Conservation (phyloP, 768 basidiomycete species). For the Leccinum boreale region DNA sequence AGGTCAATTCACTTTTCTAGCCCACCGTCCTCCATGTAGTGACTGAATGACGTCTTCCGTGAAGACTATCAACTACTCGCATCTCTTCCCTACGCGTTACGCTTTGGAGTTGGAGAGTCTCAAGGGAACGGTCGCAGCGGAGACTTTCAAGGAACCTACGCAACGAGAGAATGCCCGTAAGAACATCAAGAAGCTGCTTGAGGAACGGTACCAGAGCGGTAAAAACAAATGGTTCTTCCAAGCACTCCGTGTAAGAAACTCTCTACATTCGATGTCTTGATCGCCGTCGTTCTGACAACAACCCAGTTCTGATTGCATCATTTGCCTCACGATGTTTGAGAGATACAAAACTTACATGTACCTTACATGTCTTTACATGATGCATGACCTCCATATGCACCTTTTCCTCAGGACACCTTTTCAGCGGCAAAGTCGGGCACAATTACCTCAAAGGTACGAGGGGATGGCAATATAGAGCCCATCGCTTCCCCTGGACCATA, state of each 20-base stretch:
- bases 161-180: constrained; percentile 96
- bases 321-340: constrained; percentile 13
- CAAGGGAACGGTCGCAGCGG: constrained; percentile 78
- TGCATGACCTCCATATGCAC: constrained; percentile 23
- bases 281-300: neutral
- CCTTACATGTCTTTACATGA: constrained; percentile 29
- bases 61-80: constrained; percentile 95
- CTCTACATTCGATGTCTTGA: neutral
- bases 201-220: constrained; percentile 90
- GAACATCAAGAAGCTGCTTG: constrained; percentile 91
- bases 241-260: constrained; percentile 62
- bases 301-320: constrained; percentile 35
- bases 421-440: neutral
- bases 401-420: constrained; percentile 1
- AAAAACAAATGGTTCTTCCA: constrained; percentile 99
- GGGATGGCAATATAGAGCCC: neutral
- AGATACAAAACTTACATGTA: constrained; percentile 40
- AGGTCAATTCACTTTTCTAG: constrained; percentile 51
- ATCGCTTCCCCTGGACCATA: neutral
- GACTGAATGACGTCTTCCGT: neutral
- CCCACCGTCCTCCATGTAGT: neutral
- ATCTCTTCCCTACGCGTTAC: constrained; percentile 99
- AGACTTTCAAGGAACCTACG: constrained; percentile 97
- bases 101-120: constrained; percentile 93
- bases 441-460: neutral